A percentile compares a stretch with the other conserved stretches of the same genome.
Evolutionary conservation across 257 asterid genomes (phyloP).

Genomic region (Capsicum chinense): DNA sequence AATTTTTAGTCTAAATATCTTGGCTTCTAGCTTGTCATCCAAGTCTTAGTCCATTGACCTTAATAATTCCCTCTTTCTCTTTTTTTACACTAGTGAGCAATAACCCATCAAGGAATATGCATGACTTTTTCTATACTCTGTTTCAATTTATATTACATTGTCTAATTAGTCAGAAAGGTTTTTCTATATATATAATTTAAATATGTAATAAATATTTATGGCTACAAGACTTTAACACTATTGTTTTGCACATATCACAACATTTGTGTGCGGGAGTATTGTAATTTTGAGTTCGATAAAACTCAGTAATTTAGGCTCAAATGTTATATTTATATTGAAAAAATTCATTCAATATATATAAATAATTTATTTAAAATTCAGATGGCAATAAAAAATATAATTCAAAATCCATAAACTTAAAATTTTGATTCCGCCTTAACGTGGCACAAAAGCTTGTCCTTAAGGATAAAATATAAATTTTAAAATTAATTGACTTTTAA

Average conservation of each 20-base stretch:
- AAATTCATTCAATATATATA: too few relatives aligned
- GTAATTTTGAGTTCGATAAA: not conserved
- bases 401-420: too few relatives aligned
- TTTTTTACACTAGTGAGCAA: not conserved
- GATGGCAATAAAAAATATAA: too few relatives aligned
- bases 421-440: too few relatives aligned
- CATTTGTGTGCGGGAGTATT: not conserved
- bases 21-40: not conserved
- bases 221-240: not conserved
- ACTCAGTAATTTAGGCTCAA: not conserved
- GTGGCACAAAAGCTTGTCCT: too few relatives aligned
- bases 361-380: too few relatives aligned
- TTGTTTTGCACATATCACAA: not conserved
- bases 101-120: not conserved
- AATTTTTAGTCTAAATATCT: too few relatives aligned
- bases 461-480: not conserved
- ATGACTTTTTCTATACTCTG: not conserved
- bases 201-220: too few relatives aligned
- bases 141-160: not conserved
- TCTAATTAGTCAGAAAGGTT: too few relatives aligned
- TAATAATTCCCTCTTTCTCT: not conserved
- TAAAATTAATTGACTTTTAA: not conserved
- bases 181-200: too few relatives aligned
- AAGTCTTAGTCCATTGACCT: conserved; percentile 9
- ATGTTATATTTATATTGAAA: not conserved